These are phyloP conservation scores for Fusarium nematophilum DNA, from an alignment of 2,329 filamentous ascomycete genomes.

Conservation along the genomic window DNA sequence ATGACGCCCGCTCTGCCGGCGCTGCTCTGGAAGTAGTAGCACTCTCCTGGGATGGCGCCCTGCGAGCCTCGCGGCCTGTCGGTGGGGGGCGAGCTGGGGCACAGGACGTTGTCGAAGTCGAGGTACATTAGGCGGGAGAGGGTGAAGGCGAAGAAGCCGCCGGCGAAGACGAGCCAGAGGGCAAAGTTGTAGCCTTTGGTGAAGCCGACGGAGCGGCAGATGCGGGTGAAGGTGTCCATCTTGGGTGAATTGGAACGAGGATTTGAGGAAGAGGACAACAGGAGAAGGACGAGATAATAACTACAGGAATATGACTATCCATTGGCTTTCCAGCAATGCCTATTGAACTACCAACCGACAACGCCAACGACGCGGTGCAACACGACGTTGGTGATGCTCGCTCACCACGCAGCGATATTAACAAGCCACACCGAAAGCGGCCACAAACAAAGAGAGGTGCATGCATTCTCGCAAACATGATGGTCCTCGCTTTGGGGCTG, in stretches of 20 bases:
- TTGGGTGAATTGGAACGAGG: background rate
- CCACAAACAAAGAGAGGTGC: too few relatives aligned
- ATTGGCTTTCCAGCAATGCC: too few relatives aligned
- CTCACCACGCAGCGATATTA: too few relatives aligned
- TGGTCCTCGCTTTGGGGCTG: too few relatives aligned
- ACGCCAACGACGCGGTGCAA: too few relatives aligned
- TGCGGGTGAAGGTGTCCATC: slow-evolving; percentile 1
- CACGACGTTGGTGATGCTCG: too few relatives aligned
- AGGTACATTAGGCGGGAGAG: slow-evolving; percentile 40
- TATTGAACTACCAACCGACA: too few relatives aligned
- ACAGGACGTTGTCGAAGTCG: slow-evolving; percentile 49
- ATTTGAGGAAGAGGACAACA: too few relatives aligned
- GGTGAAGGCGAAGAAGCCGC: slow-evolving; percentile 45
- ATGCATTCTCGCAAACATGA: too few relatives aligned
- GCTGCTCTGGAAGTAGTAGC: slow-evolving; percentile 51
- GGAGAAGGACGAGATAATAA: too few relatives aligned
- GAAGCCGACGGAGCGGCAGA: slow-evolving; percentile 65
- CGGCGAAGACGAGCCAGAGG: slow-evolving; percentile 62
- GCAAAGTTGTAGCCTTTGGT: slow-evolving; percentile 67
- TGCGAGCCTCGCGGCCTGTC: slow-evolving; percentile 5
- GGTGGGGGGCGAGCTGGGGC: slow-evolving; percentile 23
- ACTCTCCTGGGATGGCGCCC: slow-evolving; percentile 52
- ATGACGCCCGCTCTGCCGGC: slow-evolving; percentile 53
- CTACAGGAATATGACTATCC: too few relatives aligned
- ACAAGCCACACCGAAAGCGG: too few relatives aligned